Percentiles rank a stretch among this genome's conserved stretches.
Conservation (phyloP, 371 early-diverging fungal species). For the Mortierella sp. region DNA sequence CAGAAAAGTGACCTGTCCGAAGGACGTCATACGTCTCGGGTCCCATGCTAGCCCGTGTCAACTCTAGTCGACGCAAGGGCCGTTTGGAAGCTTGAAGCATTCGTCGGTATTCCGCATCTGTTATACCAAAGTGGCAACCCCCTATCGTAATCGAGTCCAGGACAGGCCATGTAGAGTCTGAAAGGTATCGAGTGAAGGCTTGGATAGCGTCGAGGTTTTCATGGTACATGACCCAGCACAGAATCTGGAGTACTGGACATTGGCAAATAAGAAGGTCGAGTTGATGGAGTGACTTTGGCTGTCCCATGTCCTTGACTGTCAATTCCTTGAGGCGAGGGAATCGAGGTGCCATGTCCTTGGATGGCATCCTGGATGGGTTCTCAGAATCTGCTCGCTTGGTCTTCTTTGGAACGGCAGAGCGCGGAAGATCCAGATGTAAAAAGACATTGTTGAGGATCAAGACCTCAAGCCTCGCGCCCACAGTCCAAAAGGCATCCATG, state of each 20-base stretch:
- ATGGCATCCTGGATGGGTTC: too few relatives aligned
- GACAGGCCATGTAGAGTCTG: constrained; percentile 3
- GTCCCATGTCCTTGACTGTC: background rate
- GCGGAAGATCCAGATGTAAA: background rate
- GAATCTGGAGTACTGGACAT: background rate
- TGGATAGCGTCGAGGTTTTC: background rate
- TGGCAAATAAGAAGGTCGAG: constrained; percentile 2
- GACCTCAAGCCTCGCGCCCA: background rate
- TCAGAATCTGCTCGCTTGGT: background rate
- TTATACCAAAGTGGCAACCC: background rate
- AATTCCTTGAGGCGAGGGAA: background rate
- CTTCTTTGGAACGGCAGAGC: too few relatives aligned
- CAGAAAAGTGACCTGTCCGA: background rate
- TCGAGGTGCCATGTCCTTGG: background rate
- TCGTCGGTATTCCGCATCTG: background rate
- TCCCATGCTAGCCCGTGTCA: background rate
- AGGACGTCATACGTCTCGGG: background rate
- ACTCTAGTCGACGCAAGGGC: background rate
- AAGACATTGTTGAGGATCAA: background rate
- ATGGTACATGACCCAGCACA: background rate
- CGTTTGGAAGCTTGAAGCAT: background rate
- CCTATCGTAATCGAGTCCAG: background rate
- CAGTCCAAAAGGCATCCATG: background rate
- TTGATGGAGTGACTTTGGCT: background rate
- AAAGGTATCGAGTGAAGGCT: background rate